These are phyloP conservation scores for Biancaea sappan DNA, from an alignment of 306 rosid species.

Conservation along the genomic window DNA sequence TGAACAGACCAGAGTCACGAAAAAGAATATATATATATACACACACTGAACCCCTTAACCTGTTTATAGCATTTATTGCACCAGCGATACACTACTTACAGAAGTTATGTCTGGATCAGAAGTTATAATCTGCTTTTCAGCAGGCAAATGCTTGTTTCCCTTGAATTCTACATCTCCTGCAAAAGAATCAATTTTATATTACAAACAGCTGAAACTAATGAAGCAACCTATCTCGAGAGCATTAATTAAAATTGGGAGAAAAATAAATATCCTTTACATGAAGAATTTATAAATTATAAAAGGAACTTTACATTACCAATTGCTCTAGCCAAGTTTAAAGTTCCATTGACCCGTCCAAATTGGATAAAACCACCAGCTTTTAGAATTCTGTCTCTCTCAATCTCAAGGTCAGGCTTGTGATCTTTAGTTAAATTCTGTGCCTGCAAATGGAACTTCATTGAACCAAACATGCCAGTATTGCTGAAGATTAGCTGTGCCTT, in stretches of 20 bases:
- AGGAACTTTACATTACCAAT: conserved; percentile 57
- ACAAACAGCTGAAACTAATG: conserved; percentile 11
- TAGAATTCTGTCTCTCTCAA: conserved; percentile 85
- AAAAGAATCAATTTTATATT: conserved; percentile 30
- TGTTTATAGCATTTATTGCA: conserved; percentile 2
- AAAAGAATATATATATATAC: not conserved
- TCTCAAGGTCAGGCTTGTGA: conserved; percentile 93
- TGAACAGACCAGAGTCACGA: not conserved
- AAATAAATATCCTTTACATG: conserved; percentile 12
- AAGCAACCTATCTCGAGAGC: conserved; percentile 6
- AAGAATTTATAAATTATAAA: conserved; percentile 1
- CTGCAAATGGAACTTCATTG: conserved; percentile 51
- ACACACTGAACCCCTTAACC: conserved; percentile 2
- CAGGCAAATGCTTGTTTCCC: conserved; percentile 78
- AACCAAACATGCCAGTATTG: conserved; percentile 19
- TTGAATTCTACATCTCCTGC: conserved; percentile 92
- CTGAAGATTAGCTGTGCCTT: conserved; percentile 9
- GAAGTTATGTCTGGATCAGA: conserved; percentile 80
- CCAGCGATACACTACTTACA: conserved; percentile 48
- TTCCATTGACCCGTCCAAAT: conserved; percentile 94
- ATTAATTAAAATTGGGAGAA: not conserved
- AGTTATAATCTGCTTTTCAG: conserved; percentile 84
- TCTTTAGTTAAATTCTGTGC: conserved; percentile 88
- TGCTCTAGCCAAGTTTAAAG: conserved; percentile 91
- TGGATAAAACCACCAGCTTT: conserved; percentile 95